A percentile compares a stretch with the other conserved stretches of the same genome.
Conservation (phyloP, 345 rosid species). For the Ceriops zippeliana region DNA sequence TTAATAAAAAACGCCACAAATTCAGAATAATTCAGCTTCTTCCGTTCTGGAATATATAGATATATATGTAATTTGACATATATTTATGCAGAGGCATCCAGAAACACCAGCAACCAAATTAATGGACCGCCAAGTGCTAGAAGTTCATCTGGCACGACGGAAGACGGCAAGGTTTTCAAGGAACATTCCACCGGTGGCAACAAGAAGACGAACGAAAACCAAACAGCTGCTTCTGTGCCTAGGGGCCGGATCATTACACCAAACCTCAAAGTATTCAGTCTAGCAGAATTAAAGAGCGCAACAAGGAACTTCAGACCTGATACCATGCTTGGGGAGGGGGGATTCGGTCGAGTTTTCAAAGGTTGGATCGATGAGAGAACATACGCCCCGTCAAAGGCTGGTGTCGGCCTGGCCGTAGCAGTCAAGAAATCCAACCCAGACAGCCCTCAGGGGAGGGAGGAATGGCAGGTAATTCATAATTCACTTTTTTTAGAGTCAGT, state of each 20-base stretch:
- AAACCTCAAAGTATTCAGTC: slow-evolving; percentile 50
- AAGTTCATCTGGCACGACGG: neutral
- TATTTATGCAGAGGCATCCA: neutral
- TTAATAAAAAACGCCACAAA: too few relatives aligned
- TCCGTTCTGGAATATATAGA: neutral
- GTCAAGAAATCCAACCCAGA: slow-evolving; percentile 79
- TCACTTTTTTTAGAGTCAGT: neutral
- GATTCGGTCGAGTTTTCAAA: slow-evolving; percentile 81
- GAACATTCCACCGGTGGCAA: neutral
- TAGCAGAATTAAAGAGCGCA: slow-evolving; percentile 52
- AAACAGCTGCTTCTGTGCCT: neutral
- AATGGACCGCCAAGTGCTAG: neutral
- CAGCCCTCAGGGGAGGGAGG: slow-evolving; percentile 64
- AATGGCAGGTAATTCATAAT: slow-evolving; percentile 63
- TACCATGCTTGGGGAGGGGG: slow-evolving; percentile 78
- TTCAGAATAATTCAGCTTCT: neutral
- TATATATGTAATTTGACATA: neutral
- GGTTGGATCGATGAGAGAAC: slow-evolving; percentile 71
- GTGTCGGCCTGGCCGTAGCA: slow-evolving; percentile 73
- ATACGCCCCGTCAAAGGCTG: slow-evolving; percentile 52
- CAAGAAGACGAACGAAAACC: neutral
- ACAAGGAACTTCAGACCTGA: slow-evolving; percentile 78
- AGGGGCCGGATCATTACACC: slow-evolving; percentile 24
- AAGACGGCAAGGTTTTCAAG: neutral
- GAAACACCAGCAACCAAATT: neutral